Percentiles rank a stretch among this genome's conserved stretches.
phyloP scores from a whole-genome alignment of 192 early-diverging fungal species.

The Coemansia sp. region DNA sequence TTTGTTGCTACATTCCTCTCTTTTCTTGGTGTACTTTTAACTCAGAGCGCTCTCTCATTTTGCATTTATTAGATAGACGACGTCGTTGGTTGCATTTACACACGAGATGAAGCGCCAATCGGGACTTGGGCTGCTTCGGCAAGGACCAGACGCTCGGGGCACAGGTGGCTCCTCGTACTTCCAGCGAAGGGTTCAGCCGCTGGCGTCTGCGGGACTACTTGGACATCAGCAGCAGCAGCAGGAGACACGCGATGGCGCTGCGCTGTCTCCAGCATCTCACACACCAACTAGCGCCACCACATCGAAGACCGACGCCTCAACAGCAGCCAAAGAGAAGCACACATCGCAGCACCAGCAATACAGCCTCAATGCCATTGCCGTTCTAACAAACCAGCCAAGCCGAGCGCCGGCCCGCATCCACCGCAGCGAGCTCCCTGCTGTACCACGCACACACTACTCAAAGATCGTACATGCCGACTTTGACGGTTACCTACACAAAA shows the following conservation, averaged over 20 bases:
- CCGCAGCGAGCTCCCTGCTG: slow-evolving; percentile 53
- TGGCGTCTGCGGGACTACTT: slow-evolving; percentile 8
- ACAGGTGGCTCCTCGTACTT: slow-evolving; percentile 49
- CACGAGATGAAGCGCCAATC: slow-evolving; percentile 50
- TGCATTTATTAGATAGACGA: neutral
- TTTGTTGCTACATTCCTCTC: neutral
- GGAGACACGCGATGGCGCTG: neutral
- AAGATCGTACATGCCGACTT: slow-evolving; percentile 77
- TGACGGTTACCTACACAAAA: slow-evolving; percentile 76
- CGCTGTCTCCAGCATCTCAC: neutral
- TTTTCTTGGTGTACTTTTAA: slow-evolving; percentile 2
- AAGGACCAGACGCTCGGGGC: slow-evolving; percentile 27
- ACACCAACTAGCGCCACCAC: neutral
- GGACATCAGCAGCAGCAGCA: neutral
- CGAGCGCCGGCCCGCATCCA: slow-evolving; percentile 51
- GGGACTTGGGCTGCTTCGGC: slow-evolving; percentile 48
- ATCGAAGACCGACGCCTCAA: neutral
- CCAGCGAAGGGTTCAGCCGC: slow-evolving; percentile 51
- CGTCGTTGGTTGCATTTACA: neutral
- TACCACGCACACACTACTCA: slow-evolving; percentile 56
- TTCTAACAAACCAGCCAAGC: slow-evolving; percentile 56
- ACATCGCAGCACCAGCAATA: slow-evolving; percentile 8
- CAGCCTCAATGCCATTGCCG: slow-evolving; percentile 55
- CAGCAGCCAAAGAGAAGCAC: slow-evolving; percentile 2
- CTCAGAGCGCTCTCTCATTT: neutral